Base-by-base conservation (phyloP, 2,329 filamentous ascomycete genomes). In the Calonectria crousiana region DNA sequence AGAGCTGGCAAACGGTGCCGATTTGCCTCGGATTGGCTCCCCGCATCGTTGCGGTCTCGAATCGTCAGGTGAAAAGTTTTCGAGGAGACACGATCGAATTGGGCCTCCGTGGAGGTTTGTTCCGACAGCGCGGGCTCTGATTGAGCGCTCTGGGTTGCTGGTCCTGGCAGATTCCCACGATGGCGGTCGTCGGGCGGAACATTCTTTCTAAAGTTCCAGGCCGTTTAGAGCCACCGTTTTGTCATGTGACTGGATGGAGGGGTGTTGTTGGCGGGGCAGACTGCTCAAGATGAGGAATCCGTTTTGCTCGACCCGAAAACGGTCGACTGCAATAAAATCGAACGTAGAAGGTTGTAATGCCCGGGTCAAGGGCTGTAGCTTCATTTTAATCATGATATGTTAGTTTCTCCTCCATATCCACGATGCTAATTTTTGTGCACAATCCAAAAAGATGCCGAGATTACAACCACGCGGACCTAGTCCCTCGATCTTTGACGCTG, bases 1-100 rank as follows among this genome's bases (percentile, higher is more conserved):
- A 89, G 65, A 85, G 82, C 67, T 86, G 86, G 82, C 88, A 89
- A 68, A 88, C 76, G 71, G 86, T 83, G 77, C 84, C 78, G 38
- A 84, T 76, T 67, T 80, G 79, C 28, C 81, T 81, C 18, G 82
- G 78, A 41, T 71, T 79, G 71, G 83, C 80, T 80, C 83, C 83
- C 62, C 85, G 86, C 86, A 89, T 88, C n/a, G 74, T 82, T 49
- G 68, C 32, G 36, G 58, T 41, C 13, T 28, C 30, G 3, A 18
- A 26, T 23, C 36, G n/a, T 68, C 53, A 49, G 68, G 28, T 18
- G 20, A 44, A 9, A 36, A 52, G 44, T 8, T 28, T 64, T 65
- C 16, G 26, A 34, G 34, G 36, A 16, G 32, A 34, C 6, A n/a
- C 20, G 41, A 20, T 49, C 8, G 28, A 67, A 56, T 52, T 69